phyloP scores from a whole-genome alignment of 805 yeast genomes.

The Candida caryicola region DNA sequence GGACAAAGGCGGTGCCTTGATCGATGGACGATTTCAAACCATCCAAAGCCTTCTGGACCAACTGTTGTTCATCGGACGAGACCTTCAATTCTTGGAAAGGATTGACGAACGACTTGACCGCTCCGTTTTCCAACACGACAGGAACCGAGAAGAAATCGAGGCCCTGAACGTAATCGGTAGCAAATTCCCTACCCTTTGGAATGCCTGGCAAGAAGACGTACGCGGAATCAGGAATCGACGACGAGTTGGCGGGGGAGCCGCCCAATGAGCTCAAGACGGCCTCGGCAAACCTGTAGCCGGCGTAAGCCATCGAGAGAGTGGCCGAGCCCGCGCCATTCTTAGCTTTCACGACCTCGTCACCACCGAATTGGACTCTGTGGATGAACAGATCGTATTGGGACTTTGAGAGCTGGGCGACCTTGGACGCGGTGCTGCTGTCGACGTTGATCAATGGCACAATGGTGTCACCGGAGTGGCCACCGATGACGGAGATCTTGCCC shows the following conservation, averaged over 20 bases:
- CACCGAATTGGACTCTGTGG: conserved; percentile 58
- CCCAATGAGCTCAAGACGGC: conserved; percentile 58
- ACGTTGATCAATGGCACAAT: conserved; percentile 38
- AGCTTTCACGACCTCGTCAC: conserved; percentile 95
- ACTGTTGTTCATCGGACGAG: conserved; percentile 29
- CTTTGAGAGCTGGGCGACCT: conserved; percentile 15
- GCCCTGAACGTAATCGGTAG: conserved; percentile 33
- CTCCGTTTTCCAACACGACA: conserved; percentile 38
- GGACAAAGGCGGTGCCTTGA: conserved; percentile 41
- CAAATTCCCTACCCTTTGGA: conserved; percentile 44
- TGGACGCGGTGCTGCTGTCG: conserved; percentile 15
- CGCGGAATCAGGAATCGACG: conserved; percentile 43
- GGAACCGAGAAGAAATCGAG: conserved; percentile 50
- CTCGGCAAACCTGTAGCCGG: conserved; percentile 74
- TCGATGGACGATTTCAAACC: conserved; percentile 39
- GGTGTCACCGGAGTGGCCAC: conserved; percentile 49
- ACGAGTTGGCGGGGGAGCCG: conserved; percentile 50
- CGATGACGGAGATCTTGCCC: conserved; percentile 43
- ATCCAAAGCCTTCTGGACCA: conserved; percentile 36
- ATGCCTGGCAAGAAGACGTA: conserved; percentile 55
- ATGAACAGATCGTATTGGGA: conserved; percentile 26
- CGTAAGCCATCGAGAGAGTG: conserved; percentile 92
- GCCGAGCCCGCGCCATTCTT: conserved; percentile 95
- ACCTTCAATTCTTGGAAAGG: conserved; percentile 32
- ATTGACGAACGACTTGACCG: conserved; percentile 33